Evolutionary conservation across 2,329 filamentous ascomycete species (phyloP).

Genomic region (Cladosporium sp.): DNA sequence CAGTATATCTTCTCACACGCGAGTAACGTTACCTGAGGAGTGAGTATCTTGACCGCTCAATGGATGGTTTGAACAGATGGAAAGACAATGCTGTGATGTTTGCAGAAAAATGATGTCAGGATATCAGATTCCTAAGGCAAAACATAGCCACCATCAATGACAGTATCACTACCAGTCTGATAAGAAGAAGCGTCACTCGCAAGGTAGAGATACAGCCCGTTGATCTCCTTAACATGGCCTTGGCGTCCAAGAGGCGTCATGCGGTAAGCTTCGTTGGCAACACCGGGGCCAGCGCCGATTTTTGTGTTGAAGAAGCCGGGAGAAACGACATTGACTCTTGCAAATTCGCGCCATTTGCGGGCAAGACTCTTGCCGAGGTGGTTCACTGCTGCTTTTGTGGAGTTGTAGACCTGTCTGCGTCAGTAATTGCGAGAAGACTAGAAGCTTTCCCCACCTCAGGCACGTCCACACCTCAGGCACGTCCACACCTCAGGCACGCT

Average conservation of each 20-base stretch:
- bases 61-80: no score
- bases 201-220: slow-evolving; percentile 31
- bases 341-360: slow-evolving; percentile 54
- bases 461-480: no score
- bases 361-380: slow-evolving; percentile 55
- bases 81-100: no score
- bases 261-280: slow-evolving; percentile 45
- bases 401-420: slow-evolving; percentile 47
- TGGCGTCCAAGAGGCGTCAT: slow-evolving; percentile 48
- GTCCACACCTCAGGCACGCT: no score
- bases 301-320: slow-evolving; percentile 55
- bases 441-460: no score
- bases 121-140: no score
- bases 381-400: slow-evolving; percentile 52
- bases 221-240: slow-evolving; percentile 32
- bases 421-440: no score
- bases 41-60: no score
- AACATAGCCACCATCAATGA: slow-evolving; percentile 33
- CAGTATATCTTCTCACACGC: no score
- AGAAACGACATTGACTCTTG: slow-evolving; percentile 53
- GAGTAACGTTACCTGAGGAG: no score
- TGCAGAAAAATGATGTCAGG: no score
- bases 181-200: slow-evolving; percentile 31
- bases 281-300: slow-evolving; percentile 45
- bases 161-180: slow-evolving; percentile 29